These are phyloP conservation scores for Globisporangium camurandrum DNA, from an alignment of 352 stramenopile genomes.

Conservation along the genomic window DNA sequence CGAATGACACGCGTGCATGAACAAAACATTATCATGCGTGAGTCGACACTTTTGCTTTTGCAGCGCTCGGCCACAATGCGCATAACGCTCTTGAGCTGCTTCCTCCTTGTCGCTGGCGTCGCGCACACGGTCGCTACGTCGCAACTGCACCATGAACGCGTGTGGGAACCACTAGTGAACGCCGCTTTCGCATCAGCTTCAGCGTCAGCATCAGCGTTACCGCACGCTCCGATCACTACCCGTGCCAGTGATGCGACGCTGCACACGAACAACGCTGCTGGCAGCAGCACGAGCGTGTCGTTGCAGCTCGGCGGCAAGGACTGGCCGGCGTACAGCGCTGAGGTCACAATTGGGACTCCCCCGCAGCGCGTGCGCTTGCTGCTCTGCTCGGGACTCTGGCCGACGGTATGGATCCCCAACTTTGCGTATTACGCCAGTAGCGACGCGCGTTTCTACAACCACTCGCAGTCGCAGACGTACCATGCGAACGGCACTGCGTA, in stretches of 20 bases:
- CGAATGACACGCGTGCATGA: too few relatives aligned
- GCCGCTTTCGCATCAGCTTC: too few relatives aligned
- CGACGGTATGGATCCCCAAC: conserved; percentile 1
- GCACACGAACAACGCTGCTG: background rate
- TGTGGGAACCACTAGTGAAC: conserved; percentile 2
- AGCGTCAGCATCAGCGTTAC: too few relatives aligned
- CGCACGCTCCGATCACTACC: too few relatives aligned
- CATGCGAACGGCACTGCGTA: conserved; percentile 2
- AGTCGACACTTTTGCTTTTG: too few relatives aligned
- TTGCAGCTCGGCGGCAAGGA: background rate
- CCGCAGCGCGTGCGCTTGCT: conserved; percentile 4
- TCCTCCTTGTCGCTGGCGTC: background rate
- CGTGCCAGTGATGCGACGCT: too few relatives aligned
- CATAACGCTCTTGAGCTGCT: background rate
- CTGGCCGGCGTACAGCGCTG: background rate
- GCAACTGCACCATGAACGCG: background rate
- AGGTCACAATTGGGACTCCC: conserved; percentile 5
- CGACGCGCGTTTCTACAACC: conserved; percentile 5
- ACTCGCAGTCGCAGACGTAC: conserved; percentile 9
- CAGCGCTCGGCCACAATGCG: background rate
- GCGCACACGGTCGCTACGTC: background rate
- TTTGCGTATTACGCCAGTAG: background rate
- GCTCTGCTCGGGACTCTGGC: background rate
- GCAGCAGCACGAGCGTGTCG: background rate
- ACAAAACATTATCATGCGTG: too few relatives aligned